These are phyloP conservation scores for Musa troglodytarum DNA, from an alignment of 176 grass and related monocot genomes.

Conservation along the genomic window DNA sequence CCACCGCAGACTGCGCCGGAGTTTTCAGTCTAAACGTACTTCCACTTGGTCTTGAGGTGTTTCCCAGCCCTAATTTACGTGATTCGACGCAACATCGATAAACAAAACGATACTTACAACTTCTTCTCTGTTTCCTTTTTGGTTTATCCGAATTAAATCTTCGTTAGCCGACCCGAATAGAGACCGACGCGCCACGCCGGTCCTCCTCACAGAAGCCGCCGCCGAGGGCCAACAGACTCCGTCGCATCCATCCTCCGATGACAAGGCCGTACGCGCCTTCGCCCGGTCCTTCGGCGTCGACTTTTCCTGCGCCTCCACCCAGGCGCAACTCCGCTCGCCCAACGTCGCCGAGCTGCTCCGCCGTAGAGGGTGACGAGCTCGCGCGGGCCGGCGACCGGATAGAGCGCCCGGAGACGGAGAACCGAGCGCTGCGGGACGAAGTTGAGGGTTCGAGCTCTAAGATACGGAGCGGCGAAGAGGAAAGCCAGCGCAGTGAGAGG, in stretches of 20 bases:
- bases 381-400: constrained; percentile 38
- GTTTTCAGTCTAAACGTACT: no score
- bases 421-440: constrained; percentile 48
- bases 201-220: neutral
- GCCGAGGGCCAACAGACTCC: constrained; percentile 9
- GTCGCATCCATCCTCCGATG: constrained; percentile 10
- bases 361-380: constrained; percentile 22
- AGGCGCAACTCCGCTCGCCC: no score
- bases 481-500: constrained; percentile 28
- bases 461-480: constrained; percentile 13
- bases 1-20: constrained; percentile 26
- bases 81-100: no score
- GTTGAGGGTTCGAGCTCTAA: constrained; percentile 37
- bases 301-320: no score
- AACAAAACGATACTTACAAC: no score
- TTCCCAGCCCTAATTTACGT: no score
- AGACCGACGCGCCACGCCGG: constrained; percentile 6
- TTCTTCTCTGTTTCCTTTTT: no score
- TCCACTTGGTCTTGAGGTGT: no score
- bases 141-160: no score
- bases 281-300: constrained; percentile 8
- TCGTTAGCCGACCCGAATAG: neutral
- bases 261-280: constrained; percentile 34
- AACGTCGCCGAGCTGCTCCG: no score
- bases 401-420: constrained; percentile 45